Evolutionary conservation across 345 rosid genomes (phyloP), one percentile per base, ranked within the genome.

Genomic region (Gossypium thurberi): DNA sequence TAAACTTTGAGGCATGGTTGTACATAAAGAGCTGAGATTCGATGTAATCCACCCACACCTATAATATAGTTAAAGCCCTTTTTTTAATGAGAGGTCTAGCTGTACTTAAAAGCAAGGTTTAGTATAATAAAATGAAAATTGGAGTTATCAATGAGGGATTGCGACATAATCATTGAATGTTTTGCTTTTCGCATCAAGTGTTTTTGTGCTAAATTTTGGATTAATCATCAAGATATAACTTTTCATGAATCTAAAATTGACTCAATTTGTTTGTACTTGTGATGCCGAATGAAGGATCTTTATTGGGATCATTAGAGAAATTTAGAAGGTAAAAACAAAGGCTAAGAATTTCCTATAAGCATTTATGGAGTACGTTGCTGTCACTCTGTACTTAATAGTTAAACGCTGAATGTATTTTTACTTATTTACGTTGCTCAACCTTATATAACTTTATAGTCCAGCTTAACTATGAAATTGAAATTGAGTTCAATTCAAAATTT

Each of bases 41-140:
- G 82, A 61, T 73, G 81, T 80, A 77, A 80, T 78, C 82, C 84
- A 77, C 82, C 55, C 59, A 62, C 61, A 37, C 60, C n/a, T 57
- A 9, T 75, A 44, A 21, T 58, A 62, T 26, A 56, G 64, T 43
- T 42, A 37, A 76, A 67, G 65, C 18, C 59, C 12, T 3, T 6
- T 17, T 70, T 43, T 25, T 46, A 37, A 14, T 21, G 72, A 43
- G 42, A 71, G 70, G 44, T 46, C 64, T 37, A 71, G 81, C 50
- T 78, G 80, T 58, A 52, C 83, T 78, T 74, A 23, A 76, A 74
- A 76, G 82, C 72, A 82, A 81, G 58, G 73, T 57, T 78, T 70
- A 63, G 26, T 60, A 72, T 79, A 55, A 80, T 56, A 60, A 46
- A 77, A 79, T 17, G 60, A 8, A 42, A 65, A 70, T 26, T 63